A percentile compares a stretch with the other conserved stretches of the same genome.
These are phyloP conservation scores for Hordeum pubiflorum DNA, from an alignment of 202 grass and related monocot genomes.

Conservation along the genomic window DNA sequence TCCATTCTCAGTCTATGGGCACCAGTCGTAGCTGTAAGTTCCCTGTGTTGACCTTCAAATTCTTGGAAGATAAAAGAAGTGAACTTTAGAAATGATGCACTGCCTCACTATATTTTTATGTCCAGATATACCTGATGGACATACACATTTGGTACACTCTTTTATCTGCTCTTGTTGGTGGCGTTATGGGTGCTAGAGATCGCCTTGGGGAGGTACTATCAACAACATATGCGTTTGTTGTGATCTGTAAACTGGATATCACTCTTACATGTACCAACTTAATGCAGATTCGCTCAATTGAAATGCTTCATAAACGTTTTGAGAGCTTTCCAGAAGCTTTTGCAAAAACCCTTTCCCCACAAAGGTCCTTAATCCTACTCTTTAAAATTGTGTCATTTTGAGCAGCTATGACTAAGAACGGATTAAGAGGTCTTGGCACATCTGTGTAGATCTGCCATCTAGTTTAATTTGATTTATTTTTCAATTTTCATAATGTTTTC, in stretches of 20 bases:
- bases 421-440: not conserved
- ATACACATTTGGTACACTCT: conserved; percentile 96
- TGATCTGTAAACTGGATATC: conserved; percentile 11
- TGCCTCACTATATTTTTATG: conserved; percentile 10
- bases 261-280: conserved; percentile 17
- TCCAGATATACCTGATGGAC: conserved; percentile 93
- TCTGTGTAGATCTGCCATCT: not conserved
- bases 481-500: conserved; percentile 16
- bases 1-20: conserved; percentile 88
- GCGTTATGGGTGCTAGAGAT: conserved; percentile 74
- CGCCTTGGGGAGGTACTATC: conserved; percentile 79
- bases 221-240: not conserved
- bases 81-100: not conserved
- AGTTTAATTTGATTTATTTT: not conserved
- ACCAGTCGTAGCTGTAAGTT: conserved; percentile 84
- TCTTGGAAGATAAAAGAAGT: conserved; percentile 7
- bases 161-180: conserved; percentile 82
- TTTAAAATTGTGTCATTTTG: conserved; percentile 18
- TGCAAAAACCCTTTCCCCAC: conserved; percentile 66
- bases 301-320: conserved; percentile 99
- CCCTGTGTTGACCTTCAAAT: conserved; percentile 14
- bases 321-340: conserved; percentile 95
- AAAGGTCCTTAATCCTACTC: conserved; percentile 15
- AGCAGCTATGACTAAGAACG: not conserved
- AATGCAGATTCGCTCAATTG: conserved; percentile 81